A percentile compares a stretch with the other conserved stretches of the same genome.
These are phyloP conservation scores for Coprinopsis cinerea DNA, from an alignment of 768 basidiomycete species.

Conservation along the genomic window DNA sequence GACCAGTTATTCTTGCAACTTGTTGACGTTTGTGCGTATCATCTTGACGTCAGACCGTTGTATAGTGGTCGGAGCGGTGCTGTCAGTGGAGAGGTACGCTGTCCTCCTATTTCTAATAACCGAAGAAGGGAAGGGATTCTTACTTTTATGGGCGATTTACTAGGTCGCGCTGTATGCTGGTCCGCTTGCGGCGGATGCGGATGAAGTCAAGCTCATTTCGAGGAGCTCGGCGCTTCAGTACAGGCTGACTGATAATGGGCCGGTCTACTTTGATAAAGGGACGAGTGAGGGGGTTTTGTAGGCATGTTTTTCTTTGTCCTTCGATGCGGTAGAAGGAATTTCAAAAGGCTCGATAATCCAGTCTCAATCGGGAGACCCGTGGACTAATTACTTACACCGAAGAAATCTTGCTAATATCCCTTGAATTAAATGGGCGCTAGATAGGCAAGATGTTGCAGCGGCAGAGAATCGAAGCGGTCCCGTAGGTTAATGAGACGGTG, in stretches of 20 bases:
- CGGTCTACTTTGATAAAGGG: slow-evolving; percentile 68
- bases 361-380: too few relatives aligned
- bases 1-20: slow-evolving; percentile 57
- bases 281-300: slow-evolving; percentile 61
- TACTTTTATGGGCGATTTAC: too few relatives aligned
- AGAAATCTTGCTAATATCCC: too few relatives aligned
- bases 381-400: too few relatives aligned
- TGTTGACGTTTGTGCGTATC: slow-evolving; percentile 59
- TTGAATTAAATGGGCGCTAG: too few relatives aligned
- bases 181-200: slow-evolving; percentile 26
- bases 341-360: too few relatives aligned
- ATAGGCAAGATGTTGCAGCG: too few relatives aligned
- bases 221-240: slow-evolving; percentile 64
- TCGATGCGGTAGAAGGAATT: neutral
- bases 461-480: too few relatives aligned
- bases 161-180: slow-evolving; percentile 66
- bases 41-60: slow-evolving; percentile 66
- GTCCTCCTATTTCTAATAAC: neutral
- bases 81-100: slow-evolving; percentile 68
- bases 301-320: neutral
- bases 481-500: too few relatives aligned
- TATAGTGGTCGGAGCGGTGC: slow-evolving; percentile 71
- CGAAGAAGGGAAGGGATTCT: neutral
- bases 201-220: slow-evolving; percentile 36
- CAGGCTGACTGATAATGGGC: slow-evolving; percentile 57